Base-by-base conservation (phyloP, 1,284 basidiomycete genomes). In the Boletus hoseneyae region DNA sequence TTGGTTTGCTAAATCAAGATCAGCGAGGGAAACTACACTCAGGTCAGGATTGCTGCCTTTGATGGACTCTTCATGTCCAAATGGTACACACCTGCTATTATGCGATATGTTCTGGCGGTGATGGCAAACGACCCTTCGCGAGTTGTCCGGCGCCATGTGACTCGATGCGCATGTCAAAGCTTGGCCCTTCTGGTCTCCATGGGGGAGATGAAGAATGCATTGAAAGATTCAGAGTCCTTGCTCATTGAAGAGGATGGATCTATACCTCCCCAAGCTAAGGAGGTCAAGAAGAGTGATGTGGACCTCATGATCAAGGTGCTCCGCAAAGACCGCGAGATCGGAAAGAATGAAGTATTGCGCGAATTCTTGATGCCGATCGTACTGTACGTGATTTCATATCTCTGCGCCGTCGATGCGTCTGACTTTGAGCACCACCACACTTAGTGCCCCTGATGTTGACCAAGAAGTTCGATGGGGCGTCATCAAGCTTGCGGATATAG, bases 21-120 rank as follows among this genome's bases (percentile, higher is more conserved):
- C 57, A 93, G 93, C 19, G 92, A 96, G 68, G 95, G 94, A 38
- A 97, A 97, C 65, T 95, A 90, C 60, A 87, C 87, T 5, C 90
- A 93, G 59, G 87, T 99, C 30, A 88, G 97, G 27, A 78, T 93
- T 45, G 84, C 90, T 3, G 96, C 97, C 3, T 95, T 99, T 60
- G 94, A 99, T 66, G 90, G 90, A 18, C 77, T 99, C 4, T 86
- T 99, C 70, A 76, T 98, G 50, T 89, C 91, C 42, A 93, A 90
- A 46, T 92, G 90, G 90, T 91, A 88, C 63, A 77, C 82, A 0
- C 84, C 87, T 18, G 80, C 83, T 58, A 83, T 99, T 54, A 87
- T 93, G 75, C 82, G 85, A 23, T 99, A 98, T 65, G 78, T 97
- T 58, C 80, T 97, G 51, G 81, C 92, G n/a, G 85, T 98, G 47